Conservation (phyloP, 768 basidiomycete species). For the Lentinula raphanica region DNA sequence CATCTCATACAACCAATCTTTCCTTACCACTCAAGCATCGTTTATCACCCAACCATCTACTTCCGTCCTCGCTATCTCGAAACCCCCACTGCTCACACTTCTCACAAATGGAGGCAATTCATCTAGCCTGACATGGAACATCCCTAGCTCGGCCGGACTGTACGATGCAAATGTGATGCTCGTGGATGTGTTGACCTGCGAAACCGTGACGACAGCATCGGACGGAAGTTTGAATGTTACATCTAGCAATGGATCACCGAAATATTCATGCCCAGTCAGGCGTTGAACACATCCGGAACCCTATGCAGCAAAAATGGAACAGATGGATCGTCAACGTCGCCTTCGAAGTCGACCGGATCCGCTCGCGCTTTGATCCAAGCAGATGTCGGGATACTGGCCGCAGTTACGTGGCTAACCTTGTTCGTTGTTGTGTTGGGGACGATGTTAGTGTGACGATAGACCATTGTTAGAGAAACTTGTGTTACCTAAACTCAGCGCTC, state of each 20-base stretch:
- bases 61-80: constrained; percentile 43
- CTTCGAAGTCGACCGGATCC: not conserved
- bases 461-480: too few relatives aligned
- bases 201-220: constrained; percentile 25
- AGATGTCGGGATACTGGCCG: constrained; percentile 5
- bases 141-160: constrained; percentile 32
- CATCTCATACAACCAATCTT: constrained; percentile 34
- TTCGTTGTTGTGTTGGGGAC: not conserved
- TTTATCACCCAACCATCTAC: constrained; percentile 36
- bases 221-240: constrained; percentile 36
- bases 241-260: constrained; percentile 43
- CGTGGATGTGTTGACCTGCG: constrained; percentile 52
- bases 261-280: constrained; percentile 20
- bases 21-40: constrained; percentile 44
- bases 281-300: constrained; percentile 15
- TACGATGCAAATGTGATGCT: constrained; percentile 37
- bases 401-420: not conserved
- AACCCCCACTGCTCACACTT: constrained; percentile 51
- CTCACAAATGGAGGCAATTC: constrained; percentile 46
- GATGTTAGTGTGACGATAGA: not conserved
- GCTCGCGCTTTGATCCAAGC: not conserved
- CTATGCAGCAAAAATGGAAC: constrained; percentile 12
- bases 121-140: constrained; percentile 14
- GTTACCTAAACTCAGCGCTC: too few relatives aligned
- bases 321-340: not conserved